Evolutionary conservation across 495 filamentous ascomycete species (phyloP).

Genomic region (Beverwykella pulmonaria): DNA sequence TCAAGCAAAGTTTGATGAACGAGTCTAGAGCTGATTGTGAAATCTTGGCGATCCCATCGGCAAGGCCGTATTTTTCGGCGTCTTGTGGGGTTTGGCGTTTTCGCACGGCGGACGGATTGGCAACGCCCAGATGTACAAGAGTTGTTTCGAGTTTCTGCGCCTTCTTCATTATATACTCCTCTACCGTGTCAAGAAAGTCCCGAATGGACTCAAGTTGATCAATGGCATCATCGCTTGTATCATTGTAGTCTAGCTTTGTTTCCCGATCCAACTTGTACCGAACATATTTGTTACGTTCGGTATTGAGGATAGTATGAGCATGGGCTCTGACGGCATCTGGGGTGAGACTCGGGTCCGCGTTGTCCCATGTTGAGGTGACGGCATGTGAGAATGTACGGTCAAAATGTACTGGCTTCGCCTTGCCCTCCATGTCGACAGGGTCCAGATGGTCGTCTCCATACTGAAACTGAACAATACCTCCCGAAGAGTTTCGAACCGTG

Average conservation of each 20-base stretch:
- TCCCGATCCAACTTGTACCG: constrained; percentile 49
- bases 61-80: constrained; percentile 24
- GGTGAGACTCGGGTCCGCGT: constrained; percentile 68
- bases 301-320: constrained; percentile 64
- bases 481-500: constrained; percentile 86
- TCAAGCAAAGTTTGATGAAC: constrained; percentile 81
- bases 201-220: constrained; percentile 86
- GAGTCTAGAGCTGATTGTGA: constrained; percentile 68
- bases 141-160: constrained; percentile 56
- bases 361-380: constrained; percentile 73
- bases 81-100: constrained; percentile 7
- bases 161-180: constrained; percentile 65
- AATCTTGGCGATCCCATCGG: constrained; percentile 76
- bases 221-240: constrained; percentile 65
- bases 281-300: constrained; percentile 64
- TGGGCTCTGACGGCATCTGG: constrained; percentile 72
- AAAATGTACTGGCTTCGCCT: constrained; percentile 89
- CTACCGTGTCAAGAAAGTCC: constrained; percentile 76
- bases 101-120: background rate
- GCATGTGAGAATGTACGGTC: constrained; percentile 88
- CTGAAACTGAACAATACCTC: constrained; percentile 90
- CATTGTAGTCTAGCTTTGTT: constrained; percentile 60
- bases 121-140: constrained; percentile 25
- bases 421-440: constrained; percentile 96
- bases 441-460: constrained; percentile 95